These are phyloP conservation scores for Fusarium denticulatum DNA, from an alignment of 2,329 filamentous ascomycete species.

Conservation along the genomic window DNA sequence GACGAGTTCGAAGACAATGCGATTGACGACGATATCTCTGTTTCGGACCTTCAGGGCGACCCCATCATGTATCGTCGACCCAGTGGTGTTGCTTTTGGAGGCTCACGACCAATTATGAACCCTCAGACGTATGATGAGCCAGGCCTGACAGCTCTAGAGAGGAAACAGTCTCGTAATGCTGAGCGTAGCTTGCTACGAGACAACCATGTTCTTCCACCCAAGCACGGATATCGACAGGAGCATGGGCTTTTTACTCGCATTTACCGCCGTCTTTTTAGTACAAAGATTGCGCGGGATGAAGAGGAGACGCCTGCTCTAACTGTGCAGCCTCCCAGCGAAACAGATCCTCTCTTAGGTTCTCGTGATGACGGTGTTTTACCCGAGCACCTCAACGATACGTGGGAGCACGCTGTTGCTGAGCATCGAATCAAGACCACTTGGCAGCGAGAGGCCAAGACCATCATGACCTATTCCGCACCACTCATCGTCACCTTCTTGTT, in stretches of 20 bases:
- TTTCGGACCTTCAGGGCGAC: constrained; percentile 52
- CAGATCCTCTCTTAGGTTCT: constrained; percentile 53
- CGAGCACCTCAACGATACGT: constrained; percentile 74
- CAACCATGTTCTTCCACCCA: constrained; percentile 72
- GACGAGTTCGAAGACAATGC: constrained; percentile 56
- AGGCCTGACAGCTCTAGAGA: constrained; percentile 64
- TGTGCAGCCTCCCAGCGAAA: constrained; percentile 53
- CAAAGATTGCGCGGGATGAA: constrained; percentile 54
- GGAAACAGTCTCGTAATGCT: constrained; percentile 65
- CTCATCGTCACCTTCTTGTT: constrained; percentile 77
- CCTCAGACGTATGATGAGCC: constrained; percentile 60
- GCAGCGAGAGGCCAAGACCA: constrained; percentile 86
- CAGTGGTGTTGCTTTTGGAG: constrained; percentile 78
- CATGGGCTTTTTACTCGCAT: constrained; percentile 51
- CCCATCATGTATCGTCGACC: constrained; percentile 76
- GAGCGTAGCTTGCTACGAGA: constrained; percentile 71
- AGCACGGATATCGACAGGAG: constrained; percentile 54
- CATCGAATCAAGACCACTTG: constrained; percentile 90
- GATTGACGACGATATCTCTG: constrained; percentile 45
- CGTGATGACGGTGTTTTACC: constrained; percentile 55
- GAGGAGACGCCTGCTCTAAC: constrained; percentile 52
- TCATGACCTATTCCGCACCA: constrained; percentile 76
- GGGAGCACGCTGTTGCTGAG: constrained; percentile 84
- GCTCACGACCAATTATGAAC: constrained; percentile 75
- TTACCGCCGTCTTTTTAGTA: constrained; percentile 65